Evolutionary conservation across 129 eudicot species (phyloP).

Genomic region (Chrysanthemum seticuspe): DNA sequence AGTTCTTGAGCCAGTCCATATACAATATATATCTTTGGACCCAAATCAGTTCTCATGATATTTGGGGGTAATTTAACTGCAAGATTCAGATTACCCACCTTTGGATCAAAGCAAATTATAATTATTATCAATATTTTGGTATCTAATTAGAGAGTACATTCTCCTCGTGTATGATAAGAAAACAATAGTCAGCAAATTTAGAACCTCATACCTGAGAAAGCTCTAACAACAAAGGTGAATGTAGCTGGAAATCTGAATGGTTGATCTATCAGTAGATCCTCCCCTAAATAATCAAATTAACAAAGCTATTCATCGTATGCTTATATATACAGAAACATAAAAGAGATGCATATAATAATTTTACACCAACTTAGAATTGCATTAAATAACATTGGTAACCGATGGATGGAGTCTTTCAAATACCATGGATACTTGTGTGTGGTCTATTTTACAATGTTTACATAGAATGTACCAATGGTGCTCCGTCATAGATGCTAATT

Average conservation of each 20-base stretch:
- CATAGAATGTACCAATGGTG: slow-evolving; percentile 20
- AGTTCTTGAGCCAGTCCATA: too few species aligned
- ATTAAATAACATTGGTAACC: background rate
- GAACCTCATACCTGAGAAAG: slow-evolving; percentile 69
- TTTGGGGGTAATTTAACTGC: slow-evolving; percentile 35
- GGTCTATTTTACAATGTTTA: slow-evolving; percentile 9
- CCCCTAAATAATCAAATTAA: slow-evolving; percentile 36
- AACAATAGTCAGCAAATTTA: background rate
- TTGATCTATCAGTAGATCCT: slow-evolving; percentile 90
- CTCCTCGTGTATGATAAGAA: background rate
- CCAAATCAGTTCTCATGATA: too few species aligned
- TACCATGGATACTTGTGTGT: slow-evolving; percentile 22
- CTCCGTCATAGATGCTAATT: slow-evolving; percentile 36
- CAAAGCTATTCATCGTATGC: background rate
- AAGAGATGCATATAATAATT: slow-evolving; percentile 12
- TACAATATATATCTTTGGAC: too few species aligned
- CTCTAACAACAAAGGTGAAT: slow-evolving; percentile 96
- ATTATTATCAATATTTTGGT: background rate
- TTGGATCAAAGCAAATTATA: background rate
- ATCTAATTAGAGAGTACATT: slow-evolving; percentile 14
- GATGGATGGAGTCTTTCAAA: slow-evolving; percentile 16
- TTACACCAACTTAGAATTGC: background rate
- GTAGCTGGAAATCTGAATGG: slow-evolving; percentile 98
- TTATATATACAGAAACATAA: background rate
- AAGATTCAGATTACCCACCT: background rate